phyloP scores from a whole-genome alignment of 495 filamentous ascomycete genomes.

The Neurospora sublineolata region DNA sequence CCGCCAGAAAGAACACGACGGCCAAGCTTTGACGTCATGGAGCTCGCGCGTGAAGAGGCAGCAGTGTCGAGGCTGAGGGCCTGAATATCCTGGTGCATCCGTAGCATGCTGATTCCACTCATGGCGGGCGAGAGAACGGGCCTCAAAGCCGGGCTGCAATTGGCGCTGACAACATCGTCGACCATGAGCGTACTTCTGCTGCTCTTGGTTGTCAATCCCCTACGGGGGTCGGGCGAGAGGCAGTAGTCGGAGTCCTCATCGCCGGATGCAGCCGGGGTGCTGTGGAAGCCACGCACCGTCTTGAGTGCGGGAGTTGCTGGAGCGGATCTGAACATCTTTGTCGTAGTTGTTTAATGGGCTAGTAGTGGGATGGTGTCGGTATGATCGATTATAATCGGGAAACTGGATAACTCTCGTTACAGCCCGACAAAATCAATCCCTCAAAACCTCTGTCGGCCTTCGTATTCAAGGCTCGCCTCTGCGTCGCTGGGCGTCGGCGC shows the following conservation, averaged over 20 bases:
- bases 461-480: conserved; percentile 36
- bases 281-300: conserved; percentile 61
- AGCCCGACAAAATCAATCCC: neutral
- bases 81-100: conserved; percentile 56
- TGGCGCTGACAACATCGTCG: conserved; percentile 45
- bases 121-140: conserved; percentile 42
- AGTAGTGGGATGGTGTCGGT: neutral
- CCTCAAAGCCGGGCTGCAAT: conserved; percentile 50
- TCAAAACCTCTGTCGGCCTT: conserved; percentile 6
- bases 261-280: conserved; percentile 67
- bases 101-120: conserved; percentile 66
- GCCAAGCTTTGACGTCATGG: conserved; percentile 34
- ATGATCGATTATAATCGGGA: neutral
- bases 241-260: conserved; percentile 74
- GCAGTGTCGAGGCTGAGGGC: conserved; percentile 41
- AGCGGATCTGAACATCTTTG: conserved; percentile 1
- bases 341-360: neutral
- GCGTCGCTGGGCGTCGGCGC: conserved; percentile 39
- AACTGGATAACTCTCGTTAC: neutral
- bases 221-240: conserved; percentile 23
- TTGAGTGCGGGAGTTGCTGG: conserved; percentile 52
- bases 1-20: conserved; percentile 1
- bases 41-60: conserved; percentile 30
- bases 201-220: conserved; percentile 19
- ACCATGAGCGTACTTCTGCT: conserved; percentile 19